Conservation (phyloP, 768 basidiomycete genomes). For the Crucibulum laeve region DNA sequence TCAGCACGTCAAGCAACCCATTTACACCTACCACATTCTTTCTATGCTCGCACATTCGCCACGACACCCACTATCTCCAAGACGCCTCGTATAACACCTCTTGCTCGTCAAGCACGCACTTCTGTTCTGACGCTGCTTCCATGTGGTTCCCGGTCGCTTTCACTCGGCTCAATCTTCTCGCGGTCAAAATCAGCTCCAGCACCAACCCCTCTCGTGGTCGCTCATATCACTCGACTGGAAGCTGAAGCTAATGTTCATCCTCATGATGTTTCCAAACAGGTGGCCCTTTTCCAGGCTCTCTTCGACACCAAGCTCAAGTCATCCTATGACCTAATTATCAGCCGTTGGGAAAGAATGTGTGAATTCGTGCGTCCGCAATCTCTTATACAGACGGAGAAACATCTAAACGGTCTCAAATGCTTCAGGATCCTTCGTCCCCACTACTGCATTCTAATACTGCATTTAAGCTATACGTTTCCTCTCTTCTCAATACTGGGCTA, state of each 20-base stretch:
- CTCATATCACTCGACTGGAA: conserved; percentile 69
- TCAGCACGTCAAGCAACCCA: conserved; percentile 9
- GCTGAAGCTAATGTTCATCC: conserved; percentile 74
- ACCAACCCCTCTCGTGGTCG: conserved; percentile 64
- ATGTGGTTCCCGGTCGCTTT: conserved; percentile 24
- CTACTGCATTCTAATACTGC: conserved; percentile 66
- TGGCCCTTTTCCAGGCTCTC: conserved; percentile 66
- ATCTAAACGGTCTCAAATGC: conserved; percentile 9
- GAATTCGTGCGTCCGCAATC: conserved; percentile 62
- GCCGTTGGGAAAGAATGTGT: conserved; percentile 78
- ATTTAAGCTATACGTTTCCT: conserved; percentile 73
- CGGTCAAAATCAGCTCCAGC: conserved; percentile 38
- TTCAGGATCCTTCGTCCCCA: conserved; percentile 64
- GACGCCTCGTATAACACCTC: conserved; percentile 6
- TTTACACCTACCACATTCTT: conserved; percentile 1
- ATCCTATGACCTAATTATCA: conserved; percentile 69
- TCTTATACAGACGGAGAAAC: neutral
- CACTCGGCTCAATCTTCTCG: conserved; percentile 41
- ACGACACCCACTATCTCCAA: conserved; percentile 3
- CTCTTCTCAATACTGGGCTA: conserved; percentile 56
- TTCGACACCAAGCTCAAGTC: conserved; percentile 58
- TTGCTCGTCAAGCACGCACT: neutral
- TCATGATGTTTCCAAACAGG: conserved; percentile 63
- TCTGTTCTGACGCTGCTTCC: conserved; percentile 13
- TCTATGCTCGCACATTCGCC: conserved; percentile 8